A percentile compares a stretch with the other conserved stretches of the same genome.
phyloP scores from a whole-genome alignment of 441 rosid genomes.

The Gossypium davidsonii region DNA sequence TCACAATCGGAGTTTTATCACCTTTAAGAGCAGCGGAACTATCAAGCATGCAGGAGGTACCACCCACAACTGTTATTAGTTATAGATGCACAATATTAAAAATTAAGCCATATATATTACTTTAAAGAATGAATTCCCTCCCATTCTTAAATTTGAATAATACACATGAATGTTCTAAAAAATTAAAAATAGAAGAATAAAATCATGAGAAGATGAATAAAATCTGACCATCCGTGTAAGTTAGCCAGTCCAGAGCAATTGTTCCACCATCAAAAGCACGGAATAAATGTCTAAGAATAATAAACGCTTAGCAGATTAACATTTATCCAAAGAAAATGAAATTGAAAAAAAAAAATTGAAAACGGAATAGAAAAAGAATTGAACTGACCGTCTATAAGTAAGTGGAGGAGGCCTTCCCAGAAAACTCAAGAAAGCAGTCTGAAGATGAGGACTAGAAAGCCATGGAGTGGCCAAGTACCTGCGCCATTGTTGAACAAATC shows the following conservation, averaged over 20 bases:
- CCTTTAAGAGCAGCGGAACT: constrained; percentile 28
- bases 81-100: neutral
- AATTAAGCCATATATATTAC: neutral
- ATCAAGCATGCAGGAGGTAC: constrained; percentile 19
- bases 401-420: constrained; percentile 60
- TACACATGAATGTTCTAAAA: neutral
- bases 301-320: neutral
- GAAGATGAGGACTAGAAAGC: constrained; percentile 86
- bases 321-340: neutral
- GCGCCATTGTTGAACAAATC: neutral
- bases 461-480: constrained; percentile 75
- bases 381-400: constrained; percentile 30
- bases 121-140: neutral
- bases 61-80: constrained; percentile 34
- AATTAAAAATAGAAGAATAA: neutral
- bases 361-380: neutral
- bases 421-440: constrained; percentile 57
- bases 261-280: constrained; percentile 72
- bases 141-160: neutral
- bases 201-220: neutral
- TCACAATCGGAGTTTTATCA: constrained; percentile 52
- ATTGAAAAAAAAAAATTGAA: neutral
- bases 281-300: constrained; percentile 44
- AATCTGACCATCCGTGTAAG: constrained; percentile 43
- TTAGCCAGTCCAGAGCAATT: constrained; percentile 83